Conservation (phyloP, 176 grass and related monocot species). For the Oryza officinalis region DNA sequence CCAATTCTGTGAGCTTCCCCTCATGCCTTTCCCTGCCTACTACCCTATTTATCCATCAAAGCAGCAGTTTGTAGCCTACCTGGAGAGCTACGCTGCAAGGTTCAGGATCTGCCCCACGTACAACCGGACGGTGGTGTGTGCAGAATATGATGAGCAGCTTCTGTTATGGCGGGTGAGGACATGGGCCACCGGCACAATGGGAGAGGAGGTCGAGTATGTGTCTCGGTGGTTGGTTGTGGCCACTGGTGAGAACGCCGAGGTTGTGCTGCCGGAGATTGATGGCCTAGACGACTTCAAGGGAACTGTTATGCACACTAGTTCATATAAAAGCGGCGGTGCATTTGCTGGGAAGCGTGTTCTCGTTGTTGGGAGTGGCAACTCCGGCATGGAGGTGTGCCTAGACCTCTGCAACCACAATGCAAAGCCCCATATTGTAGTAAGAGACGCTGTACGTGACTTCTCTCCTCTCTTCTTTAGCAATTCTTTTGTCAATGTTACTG, state of each 20-base stretch:
- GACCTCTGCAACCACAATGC: constrained; percentile 93
- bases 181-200: constrained; percentile 21
- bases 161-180: constrained; percentile 58
- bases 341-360: constrained; percentile 73
- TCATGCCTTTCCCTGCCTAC: constrained; percentile 71
- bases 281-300: constrained; percentile 65
- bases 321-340: constrained; percentile 63
- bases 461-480: constrained; percentile 26
- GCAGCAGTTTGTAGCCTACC: constrained; percentile 80
- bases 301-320: constrained; percentile 71
- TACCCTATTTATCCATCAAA: constrained; percentile 87
- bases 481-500: constrained; percentile 35
- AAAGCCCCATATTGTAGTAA: constrained; percentile 72
- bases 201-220: constrained; percentile 49
- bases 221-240: constrained; percentile 86
- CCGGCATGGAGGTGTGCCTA: constrained; percentile 97
- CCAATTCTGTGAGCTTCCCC: constrained; percentile 95
- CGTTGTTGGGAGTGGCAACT: constrained; percentile 89
- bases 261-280: constrained; percentile 64
- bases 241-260: constrained; percentile 93
- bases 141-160: constrained; percentile 60
- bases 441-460: constrained; percentile 72
- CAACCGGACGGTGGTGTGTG: constrained; percentile 60
- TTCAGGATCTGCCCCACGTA: constrained; percentile 73
- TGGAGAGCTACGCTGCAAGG: constrained; percentile 66